These are phyloP conservation scores for Colletotrichum limetticola DNA, from an alignment of 2,329 filamentous ascomycete genomes.

Conservation along the genomic window DNA sequence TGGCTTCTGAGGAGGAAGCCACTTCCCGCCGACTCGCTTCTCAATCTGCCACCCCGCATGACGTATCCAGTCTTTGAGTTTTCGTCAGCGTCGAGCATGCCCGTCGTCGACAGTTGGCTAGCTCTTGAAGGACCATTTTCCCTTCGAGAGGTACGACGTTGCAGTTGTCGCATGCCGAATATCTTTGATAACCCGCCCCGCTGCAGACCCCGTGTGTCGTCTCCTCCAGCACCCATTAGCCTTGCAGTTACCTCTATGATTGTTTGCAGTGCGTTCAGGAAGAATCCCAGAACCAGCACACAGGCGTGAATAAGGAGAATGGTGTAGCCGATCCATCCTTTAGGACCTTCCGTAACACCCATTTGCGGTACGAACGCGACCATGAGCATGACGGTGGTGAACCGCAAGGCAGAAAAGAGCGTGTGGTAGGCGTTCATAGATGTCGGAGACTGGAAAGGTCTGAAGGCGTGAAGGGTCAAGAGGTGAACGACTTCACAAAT, in stretches of 20 bases:
- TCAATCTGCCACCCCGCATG: conserved; percentile 63
- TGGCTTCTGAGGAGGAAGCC: conserved; percentile 54
- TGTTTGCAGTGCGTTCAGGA: conserved; percentile 91
- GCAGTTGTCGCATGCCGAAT: conserved; percentile 90
- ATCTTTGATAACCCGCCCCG: conserved; percentile 89
- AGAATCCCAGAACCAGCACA: conserved; percentile 90
- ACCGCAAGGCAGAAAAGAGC: conserved; percentile 81
- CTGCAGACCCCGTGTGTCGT: conserved; percentile 74
- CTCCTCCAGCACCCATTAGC: conserved; percentile 83
- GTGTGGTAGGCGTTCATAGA: conserved; percentile 98
- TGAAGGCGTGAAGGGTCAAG: conserved; percentile 87
- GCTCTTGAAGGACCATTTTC: conserved; percentile 72
- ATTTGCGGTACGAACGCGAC: conserved; percentile 87
- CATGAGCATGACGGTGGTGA: conserved; percentile 80
- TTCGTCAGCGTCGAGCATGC: conserved; percentile 79
- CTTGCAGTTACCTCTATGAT: conserved; percentile 89
- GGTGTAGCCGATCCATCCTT: conserved; percentile 95
- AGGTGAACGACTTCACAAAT: conserved; percentile 95
- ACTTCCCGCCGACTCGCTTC: conserved; percentile 71
- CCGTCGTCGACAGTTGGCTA: conserved; percentile 84
- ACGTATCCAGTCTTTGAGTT: conserved; percentile 71
- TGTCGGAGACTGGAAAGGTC: conserved; percentile 88
- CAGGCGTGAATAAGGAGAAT: conserved; percentile 88
- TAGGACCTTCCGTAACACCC: conserved; percentile 79
- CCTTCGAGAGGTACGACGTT: conserved; percentile 74